Conservation (phyloP, 2,329 filamentous ascomycete genomes). For the Hypoxylon sp. region DNA sequence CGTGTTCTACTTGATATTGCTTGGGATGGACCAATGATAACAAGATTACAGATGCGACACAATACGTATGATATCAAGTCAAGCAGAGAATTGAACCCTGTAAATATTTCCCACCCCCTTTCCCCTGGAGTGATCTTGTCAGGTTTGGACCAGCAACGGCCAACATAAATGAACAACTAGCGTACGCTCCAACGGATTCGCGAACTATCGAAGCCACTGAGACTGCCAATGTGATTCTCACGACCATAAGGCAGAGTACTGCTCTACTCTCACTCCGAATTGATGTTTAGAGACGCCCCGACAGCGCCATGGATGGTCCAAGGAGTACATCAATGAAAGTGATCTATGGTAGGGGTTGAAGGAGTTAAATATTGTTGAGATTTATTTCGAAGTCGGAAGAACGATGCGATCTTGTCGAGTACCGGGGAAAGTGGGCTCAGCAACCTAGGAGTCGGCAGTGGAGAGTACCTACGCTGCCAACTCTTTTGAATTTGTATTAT, state of each 20-base stretch:
- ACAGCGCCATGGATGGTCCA: background rate
- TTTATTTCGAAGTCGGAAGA: no score
- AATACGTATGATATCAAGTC: constrained; percentile 15
- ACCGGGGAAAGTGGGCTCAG: no score
- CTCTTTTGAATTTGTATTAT: background rate
- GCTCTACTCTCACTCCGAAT: background rate
- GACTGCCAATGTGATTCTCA: background rate
- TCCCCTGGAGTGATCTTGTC: background rate
- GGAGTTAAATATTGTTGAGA: no score
- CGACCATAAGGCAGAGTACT: background rate
- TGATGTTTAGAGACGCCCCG: background rate
- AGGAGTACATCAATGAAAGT: background rate
- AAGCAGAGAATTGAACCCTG: background rate
- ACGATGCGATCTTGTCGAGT: no score
- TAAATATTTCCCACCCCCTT: background rate
- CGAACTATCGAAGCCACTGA: background rate
- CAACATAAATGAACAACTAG: background rate
- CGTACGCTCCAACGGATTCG: background rate
- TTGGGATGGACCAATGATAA: background rate
- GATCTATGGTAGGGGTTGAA: background rate
- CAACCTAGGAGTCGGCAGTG: no score
- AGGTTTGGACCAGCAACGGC: background rate
- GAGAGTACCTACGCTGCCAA: no score
- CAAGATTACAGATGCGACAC: constrained; percentile 8
- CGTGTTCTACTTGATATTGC: background rate